Evolutionary conservation across 2,329 filamentous ascomycete genomes (phyloP).

Genomic region (Aspergillus pseudoterreus): DNA sequence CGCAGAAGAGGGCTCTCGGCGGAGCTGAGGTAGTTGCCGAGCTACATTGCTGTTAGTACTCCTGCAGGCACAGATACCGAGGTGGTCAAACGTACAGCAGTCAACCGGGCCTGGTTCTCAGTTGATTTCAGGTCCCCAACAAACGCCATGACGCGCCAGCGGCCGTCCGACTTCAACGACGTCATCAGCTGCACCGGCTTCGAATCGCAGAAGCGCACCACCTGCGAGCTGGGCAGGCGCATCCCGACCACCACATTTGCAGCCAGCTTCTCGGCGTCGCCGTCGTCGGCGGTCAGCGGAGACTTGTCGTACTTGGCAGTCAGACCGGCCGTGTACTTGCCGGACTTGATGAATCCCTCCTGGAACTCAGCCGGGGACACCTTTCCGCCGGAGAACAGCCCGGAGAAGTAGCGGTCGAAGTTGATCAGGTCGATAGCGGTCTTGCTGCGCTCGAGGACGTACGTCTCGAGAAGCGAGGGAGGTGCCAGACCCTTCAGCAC

Average conservation of each 20-base stretch:
- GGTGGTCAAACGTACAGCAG: conserved; percentile 30
- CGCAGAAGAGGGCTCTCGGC: conserved; percentile 38
- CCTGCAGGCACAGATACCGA: not conserved
- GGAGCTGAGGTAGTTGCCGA: conserved; percentile 40
- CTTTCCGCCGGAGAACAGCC: conserved; percentile 48
- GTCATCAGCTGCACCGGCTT: conserved; percentile 51
- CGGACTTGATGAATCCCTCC: conserved; percentile 56
- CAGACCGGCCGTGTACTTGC: conserved; percentile 59
- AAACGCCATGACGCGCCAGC: conserved; percentile 52
- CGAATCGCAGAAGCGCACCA: conserved; percentile 59
- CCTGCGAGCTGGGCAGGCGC: conserved; percentile 53
- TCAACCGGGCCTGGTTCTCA: conserved; percentile 26
- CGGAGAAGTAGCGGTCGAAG: conserved; percentile 55
- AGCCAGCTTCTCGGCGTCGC: conserved; percentile 34
- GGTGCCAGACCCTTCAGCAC: conserved; percentile 45
- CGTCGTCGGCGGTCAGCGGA: conserved; percentile 38
- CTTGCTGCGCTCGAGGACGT: conserved; percentile 51
- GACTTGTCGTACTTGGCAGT: conserved; percentile 54
- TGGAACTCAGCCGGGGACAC: conserved; percentile 50
- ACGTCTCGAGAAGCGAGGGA: conserved; percentile 49
- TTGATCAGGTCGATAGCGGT: conserved; percentile 57
- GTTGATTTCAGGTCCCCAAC: conserved; percentile 40
- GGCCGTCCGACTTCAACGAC: conserved; percentile 50
- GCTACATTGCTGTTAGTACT: conserved; percentile 20
- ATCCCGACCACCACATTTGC: conserved; percentile 43